Evolutionary conservation across 331 rosid genomes (phyloP), one percentile per base, ranked within the genome.

Genomic region (Acacia concinna): DNA sequence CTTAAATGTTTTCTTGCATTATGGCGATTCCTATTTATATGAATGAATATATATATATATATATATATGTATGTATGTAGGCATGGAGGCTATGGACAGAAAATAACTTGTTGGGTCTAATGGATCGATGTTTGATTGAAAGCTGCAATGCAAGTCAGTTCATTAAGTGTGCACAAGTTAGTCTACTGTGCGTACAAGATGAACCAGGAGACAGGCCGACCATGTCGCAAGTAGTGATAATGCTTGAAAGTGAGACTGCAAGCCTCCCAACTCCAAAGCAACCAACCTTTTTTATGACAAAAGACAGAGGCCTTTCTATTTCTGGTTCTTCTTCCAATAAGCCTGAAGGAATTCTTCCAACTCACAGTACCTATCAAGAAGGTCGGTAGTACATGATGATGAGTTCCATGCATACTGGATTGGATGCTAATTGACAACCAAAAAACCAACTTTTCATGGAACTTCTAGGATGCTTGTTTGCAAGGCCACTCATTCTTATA

Each of bases 111-210:
- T 8, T 79, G 23, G 88, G 88, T 11, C 47, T 85, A 49, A 73
- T 78, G 87, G 92, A 86, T 62, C 73, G 1, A 27, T 56, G n/a
- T 40, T 11, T 90, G 35, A 30, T 20, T 18, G 86, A 74, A 74
- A 77, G 77, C 32, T 83, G 80, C 79, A 75, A 83, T 15, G 37
- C 21, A 44, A 75, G 18, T 54, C 83, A 85, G 65, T 87, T 86
- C 4, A 10, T 75, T 0, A 83, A 77, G 76, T 88, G 84, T 74
- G 81, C 81, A 12, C 78, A 57, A 44, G 64, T 83, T 10, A 85
- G 83, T 17, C 81, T 90, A 18, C 43, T 90, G 54, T 90, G 94
- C 43, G 84, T 86, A 0, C 92, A 88, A 76, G 89, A 88, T 62
- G 89, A 86, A 38, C 83, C 85, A 0, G 30, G 27, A 28, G 87